phyloP scores from a whole-genome alignment of 176 grass and related monocot genomes.

The Zoysia japonica region DNA sequence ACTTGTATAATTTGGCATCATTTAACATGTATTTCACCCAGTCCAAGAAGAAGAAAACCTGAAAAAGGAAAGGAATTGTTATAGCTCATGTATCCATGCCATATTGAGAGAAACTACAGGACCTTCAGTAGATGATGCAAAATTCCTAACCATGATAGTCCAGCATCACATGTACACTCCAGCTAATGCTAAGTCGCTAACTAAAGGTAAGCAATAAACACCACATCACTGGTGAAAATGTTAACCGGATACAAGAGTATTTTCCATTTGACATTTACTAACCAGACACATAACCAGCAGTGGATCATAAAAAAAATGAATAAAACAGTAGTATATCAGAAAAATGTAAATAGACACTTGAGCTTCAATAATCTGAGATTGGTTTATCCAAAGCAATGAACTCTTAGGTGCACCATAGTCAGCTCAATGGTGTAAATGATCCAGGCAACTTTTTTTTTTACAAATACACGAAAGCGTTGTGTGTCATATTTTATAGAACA shows the following conservation, averaged over 20 bases:
- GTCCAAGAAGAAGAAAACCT: constrained; percentile 91
- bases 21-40: constrained; percentile 93
- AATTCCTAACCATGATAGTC: neutral
- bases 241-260: neutral
- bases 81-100: constrained; percentile 29
- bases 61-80: constrained; percentile 36
- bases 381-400: constrained; percentile 4
- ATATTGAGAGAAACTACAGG: constrained; percentile 8
- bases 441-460: neutral
- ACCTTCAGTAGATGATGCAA: constrained; percentile 5
- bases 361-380: neutral
- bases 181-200: neutral
- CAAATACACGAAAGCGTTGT: neutral
- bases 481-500: neutral
- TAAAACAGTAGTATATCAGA: constrained; percentile 4
- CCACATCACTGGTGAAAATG: neutral
- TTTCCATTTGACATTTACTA: neutral
- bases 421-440: neutral
- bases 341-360: neutral
- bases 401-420: neutral
- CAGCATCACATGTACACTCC: neutral
- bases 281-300: neutral
- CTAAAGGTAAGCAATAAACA: constrained; percentile 13
- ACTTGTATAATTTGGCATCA: constrained; percentile 79
- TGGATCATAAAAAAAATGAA: constrained; percentile 1